Conservation (phyloP, 495 filamentous ascomycete species). For the Aspergillus steynii region DNA sequence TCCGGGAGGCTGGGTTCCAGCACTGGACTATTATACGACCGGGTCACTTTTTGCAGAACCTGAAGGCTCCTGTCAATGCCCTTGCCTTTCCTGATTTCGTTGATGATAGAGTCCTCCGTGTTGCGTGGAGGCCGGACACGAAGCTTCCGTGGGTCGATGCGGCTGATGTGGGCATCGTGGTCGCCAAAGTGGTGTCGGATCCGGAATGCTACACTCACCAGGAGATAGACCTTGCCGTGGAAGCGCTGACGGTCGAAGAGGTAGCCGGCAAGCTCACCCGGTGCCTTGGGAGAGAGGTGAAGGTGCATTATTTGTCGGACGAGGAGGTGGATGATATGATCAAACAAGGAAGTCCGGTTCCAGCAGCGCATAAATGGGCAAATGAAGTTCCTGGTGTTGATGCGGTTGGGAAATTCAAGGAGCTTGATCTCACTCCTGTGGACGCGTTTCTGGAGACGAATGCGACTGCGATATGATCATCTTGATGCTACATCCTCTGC, state of each 20-base stretch:
- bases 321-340: too few species aligned
- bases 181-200: background rate
- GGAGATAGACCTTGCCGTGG: background rate
- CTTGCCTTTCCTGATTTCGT: constrained; percentile 6
- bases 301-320: too few species aligned
- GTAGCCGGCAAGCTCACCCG: too few species aligned
- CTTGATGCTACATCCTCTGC: too few species aligned
- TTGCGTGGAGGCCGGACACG: background rate
- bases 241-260: background rate
- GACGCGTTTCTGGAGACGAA: too few species aligned
- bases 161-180: background rate
- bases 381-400: too few species aligned
- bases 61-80: background rate
- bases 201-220: background rate
- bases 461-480: too few species aligned
- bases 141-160: background rate
- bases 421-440: too few species aligned
- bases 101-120: background rate
- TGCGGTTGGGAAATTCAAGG: too few species aligned
- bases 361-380: too few species aligned
- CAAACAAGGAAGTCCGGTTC: too few species aligned
- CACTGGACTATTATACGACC: constrained; percentile 7
- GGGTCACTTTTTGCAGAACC: constrained; percentile 3
- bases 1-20: background rate
- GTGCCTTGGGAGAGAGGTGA: too few species aligned